Base-by-base conservation (phyloP, 2,329 filamentous ascomycete species). In the Pyricularia grisea region DNA sequence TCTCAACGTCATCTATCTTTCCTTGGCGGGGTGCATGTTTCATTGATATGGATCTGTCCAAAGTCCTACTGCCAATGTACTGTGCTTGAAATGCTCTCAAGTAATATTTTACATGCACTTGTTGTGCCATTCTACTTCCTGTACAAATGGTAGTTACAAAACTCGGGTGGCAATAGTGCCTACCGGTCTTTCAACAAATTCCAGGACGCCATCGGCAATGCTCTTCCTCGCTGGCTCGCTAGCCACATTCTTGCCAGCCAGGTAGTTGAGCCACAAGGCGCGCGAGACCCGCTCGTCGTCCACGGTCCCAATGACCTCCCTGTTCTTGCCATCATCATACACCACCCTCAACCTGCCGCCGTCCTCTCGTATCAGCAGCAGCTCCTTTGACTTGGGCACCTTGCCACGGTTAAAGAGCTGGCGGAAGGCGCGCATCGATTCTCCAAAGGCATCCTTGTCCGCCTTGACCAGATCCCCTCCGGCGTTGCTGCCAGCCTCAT, bases 161-260 rank as follows among this genome's bases (percentile, higher is more conserved):
- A 97, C 91, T 81, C 92, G 92, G 50, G 92, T 87, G 67, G 92
- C 92, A 1, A 97, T 90, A 0, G 92, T 97, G 0, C 94, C 94
- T 20, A 97, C 87, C 0, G 95, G 95, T 72, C 94, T 82, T 79
- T 93, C 92, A 1, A 95, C 93, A 79, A 97, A 91, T 73, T 90
- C 90, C 84, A 98, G 90, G 71, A 97, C 86, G 0, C 95, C 95
- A 66, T 96, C 88, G 3, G 97, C 91, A 67, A 99, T 91, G 73
- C 87, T 96, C 79, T 88, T 84, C 73, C 94, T 86, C 20, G 93
- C 92, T 2, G 85, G 83, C 78, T 97, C 93, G 72, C 92, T 96
- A 33, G 93, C 93, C 11, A 97, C 93, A 74, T 89, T 93, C 77
- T 88, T 91, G 0, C 95, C 95, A 4, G 88, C 92, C 36, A 99